These are phyloP conservation scores for Paraurostyla sp. DNA, from an alignment of 73 alveolate species.

Conservation along the genomic window DNA sequence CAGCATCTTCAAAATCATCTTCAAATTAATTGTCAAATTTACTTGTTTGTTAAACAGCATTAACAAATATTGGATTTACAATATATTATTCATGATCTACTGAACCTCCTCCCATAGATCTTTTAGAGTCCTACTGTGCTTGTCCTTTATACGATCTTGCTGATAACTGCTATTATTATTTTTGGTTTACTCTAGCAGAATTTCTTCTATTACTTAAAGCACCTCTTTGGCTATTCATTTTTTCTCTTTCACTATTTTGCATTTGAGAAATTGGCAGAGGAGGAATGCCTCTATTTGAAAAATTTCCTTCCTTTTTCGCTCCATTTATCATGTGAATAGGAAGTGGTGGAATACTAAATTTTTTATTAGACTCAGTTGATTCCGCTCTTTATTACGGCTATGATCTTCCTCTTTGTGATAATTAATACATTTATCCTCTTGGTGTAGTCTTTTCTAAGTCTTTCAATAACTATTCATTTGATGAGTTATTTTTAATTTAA, in stretches of 20 bases:
- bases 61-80: neutral
- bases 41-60: neutral
- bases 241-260: slow-evolving; percentile 14
- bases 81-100: neutral
- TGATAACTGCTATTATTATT: no score
- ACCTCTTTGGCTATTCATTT: neutral
- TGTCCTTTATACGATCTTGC: neutral
- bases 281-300: slow-evolving; percentile 6
- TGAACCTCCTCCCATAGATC: slow-evolving; percentile 3
- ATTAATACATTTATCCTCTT: neutral
- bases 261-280: neutral
- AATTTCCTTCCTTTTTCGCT: neutral
- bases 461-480: neutral
- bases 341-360: neutral
- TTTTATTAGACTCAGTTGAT: neutral
- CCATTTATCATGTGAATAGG: slow-evolving; percentile 15
- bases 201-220: neutral
- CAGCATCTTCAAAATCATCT: slow-evolving; percentile 26
- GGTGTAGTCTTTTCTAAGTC: slow-evolving; percentile 17
- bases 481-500: neutral
- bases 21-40: neutral
- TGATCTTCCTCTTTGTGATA: slow-evolving; percentile 33
- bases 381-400: slow-evolving; percentile 3
- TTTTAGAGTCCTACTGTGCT: neutral
- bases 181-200: no score